Evolutionary conservation across 495 filamentous ascomycete species (phyloP), one percentile per base, ranked within the genome.

Genomic region (Arthonia radiata): DNA sequence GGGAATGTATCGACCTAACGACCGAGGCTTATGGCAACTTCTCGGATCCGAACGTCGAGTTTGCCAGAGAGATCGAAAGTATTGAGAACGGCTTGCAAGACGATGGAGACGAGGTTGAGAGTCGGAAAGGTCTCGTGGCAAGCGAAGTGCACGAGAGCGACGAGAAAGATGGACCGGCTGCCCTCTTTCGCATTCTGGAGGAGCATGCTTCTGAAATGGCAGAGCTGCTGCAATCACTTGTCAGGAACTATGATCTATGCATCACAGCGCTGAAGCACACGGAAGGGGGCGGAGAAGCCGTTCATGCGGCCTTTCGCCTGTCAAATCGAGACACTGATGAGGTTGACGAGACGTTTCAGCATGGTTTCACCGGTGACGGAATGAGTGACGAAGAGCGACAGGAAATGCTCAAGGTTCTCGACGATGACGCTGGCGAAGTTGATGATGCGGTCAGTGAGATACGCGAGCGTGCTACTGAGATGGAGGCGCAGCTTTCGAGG

Each of bases 211-310:
- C 71, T 35, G 70, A 69, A 34, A 86, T 91, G 73, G 86, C 81
- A 16, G 53, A 64, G 27, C 54, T 76, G 13, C 58, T 97, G 1
- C 65, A 83, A 36, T 74, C 71, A 2, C 56, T 97, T 13, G 81
- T 78, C n/a, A 56, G 57, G 9, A 89, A 97, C 48, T 94, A 90
- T 38, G 86, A 97, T 47, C 67, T 89, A 30, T 97, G 86, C 40
- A 78, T 86, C 13, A 81, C 68, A 3, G 89, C 89, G 0, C 69
- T 94, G 16, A 75, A 79, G 35, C 74, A 83, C 32, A 92, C 83
- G 2, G 82, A 94, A 52, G 86, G 82, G 14, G 81, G 80, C 8
- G 67, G 62, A 13, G 71, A 71, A 11, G 79, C 78, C 4, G 61
- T 70, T 21, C 36, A 41, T 55, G 57, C 8, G 59, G 59, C 3